These are phyloP conservation scores for Phialocephala sp. DNA, from an alignment of 2,329 filamentous ascomycete species.

Conservation along the genomic window DNA sequence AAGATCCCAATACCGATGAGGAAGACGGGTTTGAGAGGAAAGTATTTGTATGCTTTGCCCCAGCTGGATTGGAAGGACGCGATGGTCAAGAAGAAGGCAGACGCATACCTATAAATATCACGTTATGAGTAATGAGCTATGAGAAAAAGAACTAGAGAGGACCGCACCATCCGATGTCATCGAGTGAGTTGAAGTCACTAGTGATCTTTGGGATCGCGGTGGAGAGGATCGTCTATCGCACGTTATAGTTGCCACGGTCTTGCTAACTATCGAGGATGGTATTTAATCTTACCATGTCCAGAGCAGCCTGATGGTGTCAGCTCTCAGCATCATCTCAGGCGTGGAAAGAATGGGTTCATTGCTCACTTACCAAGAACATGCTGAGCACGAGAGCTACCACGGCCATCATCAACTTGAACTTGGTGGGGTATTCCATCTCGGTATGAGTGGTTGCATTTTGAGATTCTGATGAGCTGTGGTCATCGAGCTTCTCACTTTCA, in stretches of 20 bases:
- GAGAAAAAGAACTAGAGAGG: no score
- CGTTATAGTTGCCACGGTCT: no score
- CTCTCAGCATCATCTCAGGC: no score
- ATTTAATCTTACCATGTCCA: no score
- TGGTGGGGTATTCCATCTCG: background rate
- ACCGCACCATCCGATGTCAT: no score
- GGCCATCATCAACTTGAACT: background rate
- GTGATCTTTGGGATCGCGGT: constrained; percentile 60
- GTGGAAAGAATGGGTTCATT: no score
- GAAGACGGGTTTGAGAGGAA: constrained; percentile 35
- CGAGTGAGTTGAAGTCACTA: constrained; percentile 53
- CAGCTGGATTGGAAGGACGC: constrained; percentile 34
- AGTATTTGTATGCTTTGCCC: constrained; percentile 32
- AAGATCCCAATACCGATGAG: constrained; percentile 38
- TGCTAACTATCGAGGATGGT: no score
- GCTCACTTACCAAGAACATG: background rate
- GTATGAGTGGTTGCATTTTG: no score
- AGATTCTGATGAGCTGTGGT: no score
- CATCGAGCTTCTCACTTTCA: no score
- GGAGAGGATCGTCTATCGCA: constrained; percentile 46
- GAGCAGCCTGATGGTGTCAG: no score
- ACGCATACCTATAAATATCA: constrained; percentile 55
- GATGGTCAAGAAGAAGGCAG: constrained; percentile 47
- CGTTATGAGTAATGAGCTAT: constrained; percentile 15
- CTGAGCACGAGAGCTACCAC: background rate